Evolutionary conservation across 495 filamentous ascomycete species (phyloP), one percentile per base, ranked within the genome.

Genomic region (Penicillium desertorum): DNA sequence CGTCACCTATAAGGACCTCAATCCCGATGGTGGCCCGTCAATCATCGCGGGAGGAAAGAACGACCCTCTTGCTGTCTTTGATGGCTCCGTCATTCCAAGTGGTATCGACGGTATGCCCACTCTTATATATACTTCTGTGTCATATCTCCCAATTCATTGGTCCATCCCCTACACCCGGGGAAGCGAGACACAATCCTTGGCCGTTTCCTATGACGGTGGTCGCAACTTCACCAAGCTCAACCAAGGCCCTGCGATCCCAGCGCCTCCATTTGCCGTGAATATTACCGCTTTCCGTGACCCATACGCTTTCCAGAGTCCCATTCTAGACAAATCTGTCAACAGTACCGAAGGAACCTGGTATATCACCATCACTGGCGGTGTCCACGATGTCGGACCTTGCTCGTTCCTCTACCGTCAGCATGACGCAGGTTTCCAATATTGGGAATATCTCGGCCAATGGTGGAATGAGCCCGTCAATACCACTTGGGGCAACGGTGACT

Each of bases 221-320:
- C 45, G 39, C 42, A 60, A 62, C 43, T 66, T 66, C 54, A 60
- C 57, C 60, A 62, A 63, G 41, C 42, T 66, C 22, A 12, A 32
- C 10, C 54, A 54, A 19, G 53, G 53, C 7, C 63, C 63, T 5
- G 51, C 61, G 20, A 66, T 66, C 37, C 60, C 63, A 3, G 23
- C 30, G 0, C 57, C 60, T 22, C 63, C 63, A 2, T 54, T 57
- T 9, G 54, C 50, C n/a, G 5, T 56, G 19, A 47, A 62, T 23
- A 57, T 63, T 11, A 66, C 63, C 10, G 60, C 60, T 10, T 66
- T 66, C 57, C 63, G 60, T 44, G 63, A 66, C 44, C 63, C 63
- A 1, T 66, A 56, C 49, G 63, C 52, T 36, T 66, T 66, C 63
- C 60, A 62, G 17, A 62, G 49, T 39, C 34, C 54, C 1, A 8